Evolutionary conservation across 345 rosid species (phyloP), one percentile per base, ranked within the genome.

Genomic region (Gynandropsis gynandra): DNA sequence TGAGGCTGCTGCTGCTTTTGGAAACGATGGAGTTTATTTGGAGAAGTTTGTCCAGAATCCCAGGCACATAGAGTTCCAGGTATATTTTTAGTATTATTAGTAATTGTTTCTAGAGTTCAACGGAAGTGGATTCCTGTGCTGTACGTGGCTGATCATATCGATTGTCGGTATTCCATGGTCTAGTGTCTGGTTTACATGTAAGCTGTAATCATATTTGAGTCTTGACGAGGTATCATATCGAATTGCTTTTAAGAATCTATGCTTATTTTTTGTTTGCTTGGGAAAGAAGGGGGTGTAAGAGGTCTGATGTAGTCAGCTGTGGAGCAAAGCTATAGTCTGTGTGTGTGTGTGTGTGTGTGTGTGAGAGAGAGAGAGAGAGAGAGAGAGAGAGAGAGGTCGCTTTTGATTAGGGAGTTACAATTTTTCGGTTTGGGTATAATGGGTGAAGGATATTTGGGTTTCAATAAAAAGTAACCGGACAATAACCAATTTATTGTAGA

Each of bases 51-150:
- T 92, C 49, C 93, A 79, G 66, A 92, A 92, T 69, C 98, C 98
- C 43, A 73, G 96, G 56, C 98, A 92, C 62, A 92, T 92, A 29
- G 98, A 92, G 66, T 92, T 92, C 77, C 98, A 92, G 98, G 98
- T 92, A 74, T 54, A 50, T 12, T 24, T 24, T 24, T 24, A 24
- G 29, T 24, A 47, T 44, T 10, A 27, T 14, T 31, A 47, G 27
- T 31, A 58, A 47, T 16, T 7, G 10, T 19, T 35, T 33, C 24
- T 16, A 39, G 21, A 11, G 8, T 42, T 37, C 36, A 43, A 10
- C 7, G 44, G 47, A 18, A 42, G 16, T 55, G 24, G 8, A 43
- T 44, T 10, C 12, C 15, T 16, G 31, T 43, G 5, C 40, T 4
- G 59, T 0, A 16, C 31, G 38, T 24, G 37, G 46, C 21, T 40